A percentile compares a stretch with the other conserved stretches of the same genome.
Evolutionary conservation across 768 basidiomycete species (phyloP).

Genomic region (Agaricus subrufescens): DNA sequence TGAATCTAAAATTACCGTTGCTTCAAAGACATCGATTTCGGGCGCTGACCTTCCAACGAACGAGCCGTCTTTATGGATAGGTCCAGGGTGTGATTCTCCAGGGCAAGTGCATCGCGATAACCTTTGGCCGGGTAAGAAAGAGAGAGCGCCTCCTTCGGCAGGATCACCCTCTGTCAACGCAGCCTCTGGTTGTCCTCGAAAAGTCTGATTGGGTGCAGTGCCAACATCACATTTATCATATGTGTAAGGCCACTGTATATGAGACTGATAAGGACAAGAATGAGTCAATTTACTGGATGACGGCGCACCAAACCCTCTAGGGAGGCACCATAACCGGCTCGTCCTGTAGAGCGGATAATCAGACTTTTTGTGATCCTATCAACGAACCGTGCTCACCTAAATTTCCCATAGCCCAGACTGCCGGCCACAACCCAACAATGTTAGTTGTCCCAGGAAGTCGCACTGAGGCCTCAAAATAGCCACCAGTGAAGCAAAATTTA

Average conservation of each 20-base stretch:
- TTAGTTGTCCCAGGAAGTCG: slow-evolving; percentile 63
- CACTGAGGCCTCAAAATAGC: slow-evolving; percentile 68
- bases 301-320: slow-evolving; percentile 68
- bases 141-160: slow-evolving; percentile 48
- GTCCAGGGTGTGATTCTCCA: slow-evolving; percentile 86
- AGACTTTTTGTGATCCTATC: neutral
- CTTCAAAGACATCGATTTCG: slow-evolving; percentile 90
- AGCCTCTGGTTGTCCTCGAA: slow-evolving; percentile 56
- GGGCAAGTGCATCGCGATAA: slow-evolving; percentile 86
- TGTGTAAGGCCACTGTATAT: slow-evolving; percentile 69
- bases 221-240: slow-evolving; percentile 92
- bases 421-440: slow-evolving; percentile 72
- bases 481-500: slow-evolving; percentile 93
- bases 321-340: slow-evolving; percentile 85
- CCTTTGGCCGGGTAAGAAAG: slow-evolving; percentile 84
- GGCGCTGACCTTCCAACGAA: slow-evolving; percentile 81
- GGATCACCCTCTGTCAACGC: slow-evolving; percentile 61
- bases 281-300: neutral
- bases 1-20: slow-evolving; percentile 43
- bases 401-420: slow-evolving; percentile 79
- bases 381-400: slow-evolving; percentile 39
- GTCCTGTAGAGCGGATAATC: slow-evolving; percentile 34
- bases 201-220: slow-evolving; percentile 80
- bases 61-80: slow-evolving; percentile 67
- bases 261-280: slow-evolving; percentile 5